Evolutionary conservation across 2,329 filamentous ascomycete genomes (phyloP).

Genomic region (Acrodontium crateriforme): DNA sequence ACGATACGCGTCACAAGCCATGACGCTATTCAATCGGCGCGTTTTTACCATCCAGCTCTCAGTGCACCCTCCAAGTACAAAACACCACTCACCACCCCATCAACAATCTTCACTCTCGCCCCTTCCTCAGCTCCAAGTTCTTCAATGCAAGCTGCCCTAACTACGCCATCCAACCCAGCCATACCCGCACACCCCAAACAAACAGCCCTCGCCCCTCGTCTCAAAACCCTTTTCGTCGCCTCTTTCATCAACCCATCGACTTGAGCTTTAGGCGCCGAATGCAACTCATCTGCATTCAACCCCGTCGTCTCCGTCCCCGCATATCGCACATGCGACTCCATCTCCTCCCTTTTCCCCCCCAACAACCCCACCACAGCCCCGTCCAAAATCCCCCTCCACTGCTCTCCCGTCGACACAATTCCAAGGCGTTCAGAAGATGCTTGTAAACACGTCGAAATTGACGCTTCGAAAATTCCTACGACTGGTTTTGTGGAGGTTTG

Average conservation of each 20-base stretch:
- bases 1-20: no score
- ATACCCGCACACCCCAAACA: slow-evolving; percentile 86
- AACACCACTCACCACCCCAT: slow-evolving; percentile 62
- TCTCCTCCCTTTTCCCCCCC: no score
- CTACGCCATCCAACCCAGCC: slow-evolving; percentile 68
- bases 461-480: slow-evolving; percentile 80
- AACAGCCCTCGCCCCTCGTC: slow-evolving; percentile 36
- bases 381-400: slow-evolving; percentile 63
- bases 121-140: slow-evolving; percentile 48
- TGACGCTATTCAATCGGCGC: no score
- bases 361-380: slow-evolving; percentile 52
- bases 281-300: slow-evolving; percentile 65
- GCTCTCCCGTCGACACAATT: slow-evolving; percentile 75
- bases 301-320: slow-evolving; percentile 74
- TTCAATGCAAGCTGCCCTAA: slow-evolving; percentile 54
- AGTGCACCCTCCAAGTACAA: slow-evolving; percentile 44
- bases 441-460: slow-evolving; percentile 51
- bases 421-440: slow-evolving; percentile 50
- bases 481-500: slow-evolving; percentile 48
- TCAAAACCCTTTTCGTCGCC: slow-evolving; percentile 54
- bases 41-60: slow-evolving; percentile 16
- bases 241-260: slow-evolving; percentile 52
- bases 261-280: slow-evolving; percentile 50
- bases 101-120: slow-evolving; percentile 53
- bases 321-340: slow-evolving; percentile 35